phyloP scores from a whole-genome alignment of 495 filamentous ascomycete species.

The Lepraria neglecta region DNA sequence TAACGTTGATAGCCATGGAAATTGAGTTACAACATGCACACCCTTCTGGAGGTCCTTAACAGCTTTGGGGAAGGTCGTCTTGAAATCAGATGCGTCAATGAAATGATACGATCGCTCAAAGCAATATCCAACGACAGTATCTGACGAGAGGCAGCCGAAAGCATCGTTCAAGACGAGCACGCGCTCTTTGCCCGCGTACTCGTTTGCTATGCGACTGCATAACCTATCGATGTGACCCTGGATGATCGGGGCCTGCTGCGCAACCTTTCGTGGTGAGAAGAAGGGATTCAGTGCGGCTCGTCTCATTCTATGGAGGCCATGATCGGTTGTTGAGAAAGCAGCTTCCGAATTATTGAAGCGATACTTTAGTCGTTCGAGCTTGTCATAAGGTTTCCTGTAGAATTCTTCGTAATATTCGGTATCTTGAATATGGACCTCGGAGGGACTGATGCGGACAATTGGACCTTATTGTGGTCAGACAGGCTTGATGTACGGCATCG shows the following conservation, averaged over 20 bases:
- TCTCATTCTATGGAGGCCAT: slow-evolving; percentile 33
- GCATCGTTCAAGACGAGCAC: slow-evolving; percentile 10
- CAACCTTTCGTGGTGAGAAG: slow-evolving; percentile 38
- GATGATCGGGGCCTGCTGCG: slow-evolving; percentile 34
- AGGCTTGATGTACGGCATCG: not conserved
- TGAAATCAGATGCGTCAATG: slow-evolving; percentile 2
- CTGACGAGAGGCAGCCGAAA: slow-evolving; percentile 8
- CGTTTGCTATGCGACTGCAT: not conserved
- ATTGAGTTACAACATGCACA: slow-evolving; percentile 15
- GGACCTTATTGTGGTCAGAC: slow-evolving; percentile 28
- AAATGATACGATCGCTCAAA: slow-evolving; percentile 12
- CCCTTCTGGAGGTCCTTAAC: not conserved
- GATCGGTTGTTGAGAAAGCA: slow-evolving; percentile 1
- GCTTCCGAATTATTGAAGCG: slow-evolving; percentile 11
- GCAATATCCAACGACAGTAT: slow-evolving; percentile 16
- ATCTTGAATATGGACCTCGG: slow-evolving; percentile 37
- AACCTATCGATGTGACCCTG: slow-evolving; percentile 20
- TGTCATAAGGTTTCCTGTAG: slow-evolving; percentile 23
- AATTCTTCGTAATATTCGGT: slow-evolving; percentile 36
- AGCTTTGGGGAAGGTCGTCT: slow-evolving; percentile 1
- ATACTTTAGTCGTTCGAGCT: slow-evolving; percentile 11
- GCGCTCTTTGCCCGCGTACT: slow-evolving; percentile 5
- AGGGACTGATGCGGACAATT: slow-evolving; percentile 39
- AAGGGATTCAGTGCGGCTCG: slow-evolving; percentile 38
- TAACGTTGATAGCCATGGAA: slow-evolving; percentile 9